Base-by-base conservation (phyloP, 805 yeast species). In the Trichomonascus vanleenenianus region DNA sequence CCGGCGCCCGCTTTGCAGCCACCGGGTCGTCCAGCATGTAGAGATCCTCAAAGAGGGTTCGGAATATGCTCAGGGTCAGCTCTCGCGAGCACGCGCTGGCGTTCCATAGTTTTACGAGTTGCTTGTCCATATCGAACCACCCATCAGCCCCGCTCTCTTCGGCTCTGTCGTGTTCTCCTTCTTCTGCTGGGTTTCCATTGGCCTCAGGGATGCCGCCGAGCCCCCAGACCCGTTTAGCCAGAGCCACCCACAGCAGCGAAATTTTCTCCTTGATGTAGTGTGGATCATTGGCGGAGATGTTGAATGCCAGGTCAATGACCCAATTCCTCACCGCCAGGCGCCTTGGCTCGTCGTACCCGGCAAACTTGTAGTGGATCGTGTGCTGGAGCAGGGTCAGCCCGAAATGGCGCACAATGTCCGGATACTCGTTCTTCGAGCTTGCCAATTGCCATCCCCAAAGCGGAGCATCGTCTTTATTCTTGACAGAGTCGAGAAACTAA, bases 211-310 rank as follows among this genome's bases (percentile, higher is more conserved):
- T 50, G 50, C 52, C 43, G 46, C 57, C 60, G 8, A 76, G 70
- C 14, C 97, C 96, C 98, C 98, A 93, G 27, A 80, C 74, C 47
- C 95, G 73, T 59, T 93, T 93, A 9, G 96, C 95, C 6, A 93
- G 70, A 36, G 85, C 82, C 0, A 85, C 96, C 97, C 97, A 89
- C 20, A 93, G 65, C 52, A 78, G 83, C 11, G 97, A 95, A 35
- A 89, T 59, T 63, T 93, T 93, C 60, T 89, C 97, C 58, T 82
- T 85, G 46, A 93, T 72, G 57, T 82, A 94, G 62, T 87, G 91
- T 5, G 97, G 96, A 61, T 91, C 97, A 19, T 66, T 62, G n/a
- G 66, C 66, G 4, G 71, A 58, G 0, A 83, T 75, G 41, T 77
- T 75, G 30, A 70, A 70, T 22, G 88, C 78, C 39, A 93, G 73